Conservation (phyloP, 768 basidiomycete genomes). For the Epithele typhae region DNA sequence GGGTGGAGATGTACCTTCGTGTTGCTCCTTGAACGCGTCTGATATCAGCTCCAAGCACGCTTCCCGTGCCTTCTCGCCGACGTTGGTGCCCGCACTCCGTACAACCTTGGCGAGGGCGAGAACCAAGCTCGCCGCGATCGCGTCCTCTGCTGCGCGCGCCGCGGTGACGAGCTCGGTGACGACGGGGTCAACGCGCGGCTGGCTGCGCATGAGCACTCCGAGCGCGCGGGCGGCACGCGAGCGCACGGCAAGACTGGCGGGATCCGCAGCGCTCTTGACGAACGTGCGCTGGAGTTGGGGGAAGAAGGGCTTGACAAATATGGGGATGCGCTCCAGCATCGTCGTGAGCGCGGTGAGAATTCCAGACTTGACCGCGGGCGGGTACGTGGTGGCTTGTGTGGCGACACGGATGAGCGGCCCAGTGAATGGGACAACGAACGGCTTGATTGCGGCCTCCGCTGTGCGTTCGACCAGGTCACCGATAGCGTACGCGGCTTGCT, state of each 20-base stretch:
- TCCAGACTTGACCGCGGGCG: constrained; percentile 89
- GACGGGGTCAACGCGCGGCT: constrained; percentile 91
- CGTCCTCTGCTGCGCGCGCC: constrained; percentile 54
- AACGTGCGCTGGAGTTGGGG: constrained; percentile 96
- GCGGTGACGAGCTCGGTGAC: constrained; percentile 78
- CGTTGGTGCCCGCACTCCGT: constrained; percentile 61
- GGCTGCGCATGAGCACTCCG: constrained; percentile 85
- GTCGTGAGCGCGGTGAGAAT: constrained; percentile 82
- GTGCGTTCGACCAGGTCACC: constrained; percentile 94
- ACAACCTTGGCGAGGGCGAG: constrained; percentile 75
- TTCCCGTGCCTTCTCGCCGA: constrained; percentile 73
- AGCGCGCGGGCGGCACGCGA: constrained; percentile 80
- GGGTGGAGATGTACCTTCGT: constrained; percentile 47
- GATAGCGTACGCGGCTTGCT: constrained; percentile 93
- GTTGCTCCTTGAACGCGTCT: constrained; percentile 73
- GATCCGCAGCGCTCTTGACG: constrained; percentile 86
- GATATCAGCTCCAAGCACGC: constrained; percentile 68
- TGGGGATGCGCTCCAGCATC: constrained; percentile 82
- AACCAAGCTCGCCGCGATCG: constrained; percentile 71
- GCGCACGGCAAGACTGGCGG: constrained; percentile 73
- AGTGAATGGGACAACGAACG: constrained; percentile 92
- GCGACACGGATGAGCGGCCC: constrained; percentile 95
- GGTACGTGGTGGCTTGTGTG: constrained; percentile 83
- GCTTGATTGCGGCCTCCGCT: constrained; percentile 81
- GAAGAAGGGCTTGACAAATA: constrained; percentile 96